Base-by-base conservation (phyloP, 495 filamentous ascomycete genomes). In the Penicillium robsamsonii region DNA sequence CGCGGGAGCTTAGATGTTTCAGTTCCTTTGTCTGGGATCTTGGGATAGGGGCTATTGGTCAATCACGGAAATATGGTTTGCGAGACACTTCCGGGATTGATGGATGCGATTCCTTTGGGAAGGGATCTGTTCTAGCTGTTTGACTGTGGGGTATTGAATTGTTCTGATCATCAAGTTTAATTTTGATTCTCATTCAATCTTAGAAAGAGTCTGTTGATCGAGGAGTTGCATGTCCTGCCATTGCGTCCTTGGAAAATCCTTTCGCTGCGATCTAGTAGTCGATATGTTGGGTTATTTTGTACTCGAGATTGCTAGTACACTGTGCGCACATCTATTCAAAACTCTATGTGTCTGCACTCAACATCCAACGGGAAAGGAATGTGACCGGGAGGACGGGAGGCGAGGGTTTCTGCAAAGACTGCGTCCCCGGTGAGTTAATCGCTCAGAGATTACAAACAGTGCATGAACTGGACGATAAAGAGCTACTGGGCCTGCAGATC, bases 401-500 rank as follows among this genome's bases (percentile, higher is more conserved):
- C 33, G 45, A 41, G 35, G 46, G 53, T 22, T 42, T 56, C 53
- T 49, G 53, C 53, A 49, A 35, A 30, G 33, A 7, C 18, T 48
- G 53, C 53, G 13, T 41, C 53, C 44, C 11, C 53, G 33, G 45
- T 1, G 33, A 46, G 42, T 40, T 45, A 46, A 46, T 29, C 43
- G 25, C 45, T 17, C 13, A 31, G 13, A 40, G 35, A 49, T 49
- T 35, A 25, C 44, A 15, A 33, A 22, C 35, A 47, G 35, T 55
- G 53, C 53, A 56, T 49, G 45, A 31, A 42, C 25, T 22, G 40
- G 46, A 41, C 41, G 51, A 43, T 29, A n/a, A n/a, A 48, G 31
- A 33, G 40, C 17, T 15, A 54, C 57, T 41, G 46, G 15, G 27
- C 9, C 27, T 54, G 65, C 40, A 54, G 62, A 67, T 67, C 65